These are phyloP conservation scores for Eucalyptus dawsonii DNA, from an alignment of 345 rosid genomes.

Conservation along the genomic window DNA sequence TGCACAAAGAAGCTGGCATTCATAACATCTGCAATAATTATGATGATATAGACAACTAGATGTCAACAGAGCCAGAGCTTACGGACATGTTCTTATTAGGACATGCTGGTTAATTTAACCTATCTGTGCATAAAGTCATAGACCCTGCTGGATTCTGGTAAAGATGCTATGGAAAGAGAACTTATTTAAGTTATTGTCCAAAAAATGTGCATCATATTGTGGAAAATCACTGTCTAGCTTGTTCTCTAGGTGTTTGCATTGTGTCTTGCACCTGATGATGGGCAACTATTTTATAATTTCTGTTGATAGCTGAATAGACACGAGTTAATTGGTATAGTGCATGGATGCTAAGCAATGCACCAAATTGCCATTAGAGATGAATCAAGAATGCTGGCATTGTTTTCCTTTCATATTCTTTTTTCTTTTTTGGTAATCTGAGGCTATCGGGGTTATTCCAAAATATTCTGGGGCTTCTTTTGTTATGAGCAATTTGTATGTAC, in stretches of 20 bases:
- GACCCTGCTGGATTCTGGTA: neutral
- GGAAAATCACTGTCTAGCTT: neutral
- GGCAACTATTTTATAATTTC: neutral
- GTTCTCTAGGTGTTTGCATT: neutral
- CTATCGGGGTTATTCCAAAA: neutral
- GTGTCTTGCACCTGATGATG: neutral
- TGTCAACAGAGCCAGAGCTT: neutral
- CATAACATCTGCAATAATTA: neutral
- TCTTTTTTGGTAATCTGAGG: neutral
- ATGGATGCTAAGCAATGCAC: neutral
- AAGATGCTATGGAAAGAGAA: neutral
- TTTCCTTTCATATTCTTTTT: neutral
- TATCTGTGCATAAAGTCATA: neutral
- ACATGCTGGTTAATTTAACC: neutral
- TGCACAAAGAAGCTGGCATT: neutral
- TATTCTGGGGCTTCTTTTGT: neutral
- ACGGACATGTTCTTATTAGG: neutral
- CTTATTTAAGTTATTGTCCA: neutral
- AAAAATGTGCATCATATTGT: neutral
- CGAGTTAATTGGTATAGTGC: neutral
- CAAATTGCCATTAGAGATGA: neutral
- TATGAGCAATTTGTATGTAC: neutral
- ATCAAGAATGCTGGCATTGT: neutral
- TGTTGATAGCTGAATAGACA: neutral
- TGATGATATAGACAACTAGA: neutral